Evolutionary conservation across 768 basidiomycete genomes (phyloP).

Genomic region (Phanerodontia chrysosporium): DNA sequence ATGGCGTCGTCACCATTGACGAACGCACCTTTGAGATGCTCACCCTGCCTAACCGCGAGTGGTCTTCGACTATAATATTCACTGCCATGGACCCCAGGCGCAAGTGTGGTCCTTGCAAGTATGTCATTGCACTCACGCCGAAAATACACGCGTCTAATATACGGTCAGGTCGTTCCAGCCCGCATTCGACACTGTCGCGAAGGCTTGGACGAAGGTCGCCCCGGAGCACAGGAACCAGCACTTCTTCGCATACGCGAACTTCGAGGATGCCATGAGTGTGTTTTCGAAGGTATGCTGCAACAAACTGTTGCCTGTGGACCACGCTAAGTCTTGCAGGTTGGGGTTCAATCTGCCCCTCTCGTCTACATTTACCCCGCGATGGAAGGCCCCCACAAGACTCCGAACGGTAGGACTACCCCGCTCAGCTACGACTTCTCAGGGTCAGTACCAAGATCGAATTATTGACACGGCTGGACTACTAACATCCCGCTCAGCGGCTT

Average conservation of each 20-base stretch:
- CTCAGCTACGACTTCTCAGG: constrained; percentile 75
- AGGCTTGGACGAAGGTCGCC: constrained; percentile 71
- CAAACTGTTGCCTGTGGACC: not conserved
- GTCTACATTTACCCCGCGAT: constrained; percentile 72
- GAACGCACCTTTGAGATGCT: constrained; percentile 73
- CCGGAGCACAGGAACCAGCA: constrained; percentile 66
- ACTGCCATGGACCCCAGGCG: constrained; percentile 81
- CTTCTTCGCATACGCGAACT: constrained; percentile 92
- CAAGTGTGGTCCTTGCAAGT: constrained; percentile 93
- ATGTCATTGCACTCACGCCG: not conserved
- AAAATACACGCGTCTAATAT: not conserved
- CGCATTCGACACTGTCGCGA: constrained; percentile 73
- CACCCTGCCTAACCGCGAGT: constrained; percentile 70
- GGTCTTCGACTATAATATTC: constrained; percentile 83
- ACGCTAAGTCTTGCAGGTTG: constrained; percentile 50
- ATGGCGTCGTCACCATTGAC: constrained; percentile 82
- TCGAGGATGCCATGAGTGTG: constrained; percentile 66
- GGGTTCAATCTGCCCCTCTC: constrained; percentile 79
- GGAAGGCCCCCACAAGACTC: constrained; percentile 63
- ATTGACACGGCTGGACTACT: too few species aligned
- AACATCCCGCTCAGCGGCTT: too few species aligned
- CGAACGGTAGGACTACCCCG: constrained; percentile 50
- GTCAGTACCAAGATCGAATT: constrained; percentile 47
- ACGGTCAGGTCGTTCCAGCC: constrained; percentile 78
- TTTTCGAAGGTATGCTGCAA: constrained; percentile 69